Evolutionary conservation across 805 yeast genomes (phyloP), one percentile per base, ranked within the genome.

Genomic region (Komagataella ulmi): DNA sequence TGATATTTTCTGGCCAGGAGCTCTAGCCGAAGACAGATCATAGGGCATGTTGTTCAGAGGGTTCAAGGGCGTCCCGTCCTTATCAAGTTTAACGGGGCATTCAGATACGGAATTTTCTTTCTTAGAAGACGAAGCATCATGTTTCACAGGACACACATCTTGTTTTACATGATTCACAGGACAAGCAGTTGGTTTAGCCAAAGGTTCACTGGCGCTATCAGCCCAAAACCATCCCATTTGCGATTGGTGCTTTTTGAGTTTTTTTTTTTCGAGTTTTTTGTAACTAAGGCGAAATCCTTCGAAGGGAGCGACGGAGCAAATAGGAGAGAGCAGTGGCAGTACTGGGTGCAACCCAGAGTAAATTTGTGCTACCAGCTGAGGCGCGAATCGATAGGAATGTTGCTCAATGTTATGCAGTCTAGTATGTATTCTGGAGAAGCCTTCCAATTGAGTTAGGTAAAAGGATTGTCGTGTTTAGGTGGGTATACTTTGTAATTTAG

Each of bases 141-240:
- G 64, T 56, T 66, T 66, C 19, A 45, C 48, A 43, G 50, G 50
- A 48, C 50, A 48, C 7, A 17, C 46, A 1, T 24, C 24, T 17
- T 17, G 24, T 49, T 57, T 58, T 7, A 58, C 48, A 59, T 66
- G 70, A 45, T 64, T 62, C 3, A 71, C 63, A 7, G 72, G 73
- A 58, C 73, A 69, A 17, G 45, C 58, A 17, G 62, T 43, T 10
- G 51, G 49, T n/a, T 54, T 6, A 17, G 24, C 30, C 12, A 7
- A 48, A 23, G 17, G 48, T n/a, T 23, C 19, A 23, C 23, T 45
- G 7, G 55, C 54, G 19, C 52, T 52, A 51, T 74, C 80, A 47
- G 91, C 84, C 96, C 96, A 88, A 64, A 88, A 87, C 88, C 93
- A 86, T 58, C 96, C 96, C 96, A 86, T 86, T 7, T 36, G 65